A percentile compares a stretch with the other conserved stretches of the same genome.
Conservation (phyloP, 495 filamentous ascomycete genomes). For the Penicillium chermesinum region DNA sequence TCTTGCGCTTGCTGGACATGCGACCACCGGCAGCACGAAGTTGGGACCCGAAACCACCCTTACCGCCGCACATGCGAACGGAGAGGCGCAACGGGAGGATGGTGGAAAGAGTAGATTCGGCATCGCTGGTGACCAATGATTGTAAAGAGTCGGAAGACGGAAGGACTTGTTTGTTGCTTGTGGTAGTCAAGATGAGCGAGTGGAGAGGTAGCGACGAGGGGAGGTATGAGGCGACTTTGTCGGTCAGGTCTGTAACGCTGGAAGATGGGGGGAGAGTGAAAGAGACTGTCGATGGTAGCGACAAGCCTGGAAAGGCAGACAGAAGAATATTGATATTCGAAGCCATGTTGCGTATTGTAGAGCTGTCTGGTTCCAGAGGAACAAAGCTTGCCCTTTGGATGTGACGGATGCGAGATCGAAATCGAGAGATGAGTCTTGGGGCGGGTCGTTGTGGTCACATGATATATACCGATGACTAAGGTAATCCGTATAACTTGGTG, state of each 20-base stretch:
- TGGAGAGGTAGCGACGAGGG: slow-evolving; percentile 46
- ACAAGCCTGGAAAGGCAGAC: slow-evolving; percentile 75
- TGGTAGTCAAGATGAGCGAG: slow-evolving; percentile 72
- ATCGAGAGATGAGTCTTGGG: neutral
- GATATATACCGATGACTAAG: slow-evolving; percentile 1
- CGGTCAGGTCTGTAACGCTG: slow-evolving; percentile 59
- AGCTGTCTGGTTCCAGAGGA: neutral
- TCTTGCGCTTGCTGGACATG: slow-evolving; percentile 92
- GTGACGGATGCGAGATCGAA: neutral
- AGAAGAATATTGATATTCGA: slow-evolving; percentile 73
- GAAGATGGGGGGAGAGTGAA: slow-evolving; percentile 62
- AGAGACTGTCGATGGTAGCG: slow-evolving; percentile 70
- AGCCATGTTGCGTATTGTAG: slow-evolving; percentile 24
- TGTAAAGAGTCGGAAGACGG: slow-evolving; percentile 30
- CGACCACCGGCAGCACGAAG: slow-evolving; percentile 93
- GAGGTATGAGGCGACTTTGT: slow-evolving; percentile 57
- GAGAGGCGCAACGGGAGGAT: slow-evolving; percentile 79
- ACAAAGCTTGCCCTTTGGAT: neutral
- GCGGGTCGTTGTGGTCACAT: slow-evolving; percentile 1
- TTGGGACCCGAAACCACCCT: slow-evolving; percentile 96
- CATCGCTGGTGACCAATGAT: slow-evolving; percentile 23
- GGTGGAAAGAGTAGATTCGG: slow-evolving; percentile 49
- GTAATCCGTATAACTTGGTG: neutral
- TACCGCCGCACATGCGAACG: slow-evolving; percentile 75
- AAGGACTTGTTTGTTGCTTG: slow-evolving; percentile 65